Evolutionary conservation across 768 basidiomycete species (phyloP).

Genomic region (Lyophyllum semitale): DNA sequence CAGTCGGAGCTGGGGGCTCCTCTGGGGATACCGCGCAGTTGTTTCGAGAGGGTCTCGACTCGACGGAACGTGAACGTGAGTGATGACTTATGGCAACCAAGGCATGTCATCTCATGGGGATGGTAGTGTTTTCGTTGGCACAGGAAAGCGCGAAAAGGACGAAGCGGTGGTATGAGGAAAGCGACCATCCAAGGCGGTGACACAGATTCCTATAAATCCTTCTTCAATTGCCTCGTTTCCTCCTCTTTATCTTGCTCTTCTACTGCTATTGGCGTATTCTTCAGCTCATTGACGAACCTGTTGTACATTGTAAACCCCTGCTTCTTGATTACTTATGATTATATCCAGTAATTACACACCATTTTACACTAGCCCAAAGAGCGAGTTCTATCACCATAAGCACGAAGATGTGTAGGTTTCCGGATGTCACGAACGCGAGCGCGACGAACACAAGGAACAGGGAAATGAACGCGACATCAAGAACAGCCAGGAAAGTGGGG

Average conservation of each 20-base stretch:
- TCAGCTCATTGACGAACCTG: conserved; percentile 72
- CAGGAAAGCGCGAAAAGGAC: conserved; percentile 79
- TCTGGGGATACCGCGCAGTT: conserved; percentile 63
- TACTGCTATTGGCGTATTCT: conserved; percentile 29
- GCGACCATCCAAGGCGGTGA: conserved; percentile 55
- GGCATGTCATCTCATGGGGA: conserved; percentile 1
- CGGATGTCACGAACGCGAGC: conserved; percentile 60
- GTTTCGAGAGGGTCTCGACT: conserved; percentile 90
- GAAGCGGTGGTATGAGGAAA: conserved; percentile 85
- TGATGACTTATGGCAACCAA: conserved; percentile 12
- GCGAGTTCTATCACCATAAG: conserved; percentile 66
- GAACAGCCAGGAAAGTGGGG: conserved; percentile 62
- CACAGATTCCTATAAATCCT: conserved; percentile 23
- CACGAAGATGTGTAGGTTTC: conserved; percentile 67
- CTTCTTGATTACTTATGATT: not conserved
- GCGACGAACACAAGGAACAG: conserved; percentile 62
- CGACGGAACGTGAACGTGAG: conserved; percentile 90
- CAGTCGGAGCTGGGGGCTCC: conserved; percentile 52
- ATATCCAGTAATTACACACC: conserved; percentile 44
- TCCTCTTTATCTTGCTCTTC: conserved; percentile 13
- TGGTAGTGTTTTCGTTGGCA: conserved; percentile 78
- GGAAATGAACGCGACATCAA: conserved; percentile 60
- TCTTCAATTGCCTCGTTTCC: conserved; percentile 28
- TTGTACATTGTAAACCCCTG: conserved; percentile 18
- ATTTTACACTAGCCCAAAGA: conserved; percentile 82